Percentiles rank a stretch among this genome's conserved stretches.
phyloP scores from a whole-genome alignment of 2,329 filamentous ascomycete genomes.

The Fusarium cicatricum region DNA sequence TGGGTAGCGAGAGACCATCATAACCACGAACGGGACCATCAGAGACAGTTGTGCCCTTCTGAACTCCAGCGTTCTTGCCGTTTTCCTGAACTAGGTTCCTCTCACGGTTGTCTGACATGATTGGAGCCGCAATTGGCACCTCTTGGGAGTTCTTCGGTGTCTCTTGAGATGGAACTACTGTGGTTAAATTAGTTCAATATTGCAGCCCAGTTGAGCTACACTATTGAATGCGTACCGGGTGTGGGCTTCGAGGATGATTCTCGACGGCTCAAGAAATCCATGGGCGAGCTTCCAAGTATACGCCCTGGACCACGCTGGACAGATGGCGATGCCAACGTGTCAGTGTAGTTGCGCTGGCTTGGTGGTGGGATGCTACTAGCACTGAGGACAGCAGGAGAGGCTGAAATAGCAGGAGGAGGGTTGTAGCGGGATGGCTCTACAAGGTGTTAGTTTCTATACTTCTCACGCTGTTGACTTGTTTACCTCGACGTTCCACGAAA shows the following conservation, averaged over 20 bases:
- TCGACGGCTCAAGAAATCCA: slow-evolving; percentile 36
- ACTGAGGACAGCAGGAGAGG: background rate
- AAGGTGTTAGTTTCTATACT: slow-evolving; percentile 1
- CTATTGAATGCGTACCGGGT: slow-evolving; percentile 9
- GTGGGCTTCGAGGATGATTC: slow-evolving; percentile 7
- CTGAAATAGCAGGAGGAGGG: slow-evolving; percentile 6
- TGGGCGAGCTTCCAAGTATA: slow-evolving; percentile 31
- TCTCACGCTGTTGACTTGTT: background rate
- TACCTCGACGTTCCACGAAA: slow-evolving; percentile 21
- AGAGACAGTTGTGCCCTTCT: background rate
- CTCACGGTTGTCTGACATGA: background rate
- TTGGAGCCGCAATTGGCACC: background rate
- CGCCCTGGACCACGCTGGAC: slow-evolving; percentile 15
- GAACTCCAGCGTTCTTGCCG: background rate
- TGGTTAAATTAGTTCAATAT: slow-evolving; percentile 1
- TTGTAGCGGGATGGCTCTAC: slow-evolving; percentile 9
- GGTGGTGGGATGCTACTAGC: slow-evolving; percentile 20
- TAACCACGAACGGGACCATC: background rate
- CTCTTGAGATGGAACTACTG: background rate
- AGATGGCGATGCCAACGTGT: slow-evolving; percentile 15
- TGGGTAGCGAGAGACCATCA: background rate
- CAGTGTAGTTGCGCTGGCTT: slow-evolving; percentile 30
- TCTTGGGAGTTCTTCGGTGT: background rate
- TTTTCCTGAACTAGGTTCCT: background rate
- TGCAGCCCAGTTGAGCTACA: too few relatives aligned